These are phyloP conservation scores for Kluyveromyces lactis DNA, from an alignment of 805 yeast genomes.

Conservation along the genomic window DNA sequence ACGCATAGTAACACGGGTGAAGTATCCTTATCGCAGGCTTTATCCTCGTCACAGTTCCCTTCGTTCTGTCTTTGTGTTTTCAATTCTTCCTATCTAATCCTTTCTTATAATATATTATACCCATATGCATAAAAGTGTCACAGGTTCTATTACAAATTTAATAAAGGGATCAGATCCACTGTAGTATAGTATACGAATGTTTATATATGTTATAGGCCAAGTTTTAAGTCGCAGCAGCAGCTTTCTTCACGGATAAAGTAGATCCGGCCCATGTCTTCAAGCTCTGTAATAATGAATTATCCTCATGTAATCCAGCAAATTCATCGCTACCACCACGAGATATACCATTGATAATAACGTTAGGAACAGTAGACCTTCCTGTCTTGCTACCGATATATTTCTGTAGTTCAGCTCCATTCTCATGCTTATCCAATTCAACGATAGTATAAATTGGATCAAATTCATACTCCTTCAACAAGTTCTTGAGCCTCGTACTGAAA, in stretches of 20 bases:
- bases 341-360: slow-evolving; percentile 62
- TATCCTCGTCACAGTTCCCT: no score
- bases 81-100: no score
- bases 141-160: no score
- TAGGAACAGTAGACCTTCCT: slow-evolving; percentile 87
- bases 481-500: slow-evolving; percentile 63
- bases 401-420: slow-evolving; percentile 69
- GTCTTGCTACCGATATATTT: slow-evolving; percentile 56
- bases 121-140: no score
- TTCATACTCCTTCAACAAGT: slow-evolving; percentile 47
- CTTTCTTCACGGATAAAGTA: slow-evolving; percentile 11
- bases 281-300: slow-evolving; percentile 42
- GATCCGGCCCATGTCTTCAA: slow-evolving; percentile 33
- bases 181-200: no score
- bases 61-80: no score
- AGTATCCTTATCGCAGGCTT: background rate
- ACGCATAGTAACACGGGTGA: slow-evolving; percentile 12
- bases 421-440: slow-evolving; percentile 78
- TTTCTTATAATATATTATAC: no score
- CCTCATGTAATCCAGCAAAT: slow-evolving; percentile 50
- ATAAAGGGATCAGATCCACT: no score
- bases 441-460: slow-evolving; percentile 65
- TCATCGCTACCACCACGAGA: slow-evolving; percentile 91
- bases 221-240: no score
- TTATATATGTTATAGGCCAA: no score